Conservation (phyloP, 2,329 filamentous ascomycete species). For the Chrysosphaeria jannelii region DNA sequence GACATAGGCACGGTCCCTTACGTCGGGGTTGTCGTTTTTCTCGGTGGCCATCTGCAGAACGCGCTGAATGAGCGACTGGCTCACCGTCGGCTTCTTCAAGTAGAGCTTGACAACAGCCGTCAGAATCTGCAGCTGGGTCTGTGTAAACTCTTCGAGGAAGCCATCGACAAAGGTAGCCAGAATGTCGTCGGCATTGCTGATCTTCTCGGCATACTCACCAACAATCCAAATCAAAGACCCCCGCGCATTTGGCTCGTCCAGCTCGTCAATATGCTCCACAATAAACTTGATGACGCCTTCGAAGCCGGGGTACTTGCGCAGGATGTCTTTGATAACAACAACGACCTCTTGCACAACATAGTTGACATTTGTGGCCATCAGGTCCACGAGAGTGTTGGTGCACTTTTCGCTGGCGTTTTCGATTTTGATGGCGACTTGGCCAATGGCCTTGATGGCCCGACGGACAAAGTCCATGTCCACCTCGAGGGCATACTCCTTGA, state of each 20-base stretch:
- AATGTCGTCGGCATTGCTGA: conserved; percentile 93
- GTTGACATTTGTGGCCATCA: conserved; percentile 94
- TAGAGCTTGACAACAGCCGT: conserved; percentile 95
- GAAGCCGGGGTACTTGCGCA: conserved; percentile 90
- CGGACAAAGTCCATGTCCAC: conserved; percentile 98
- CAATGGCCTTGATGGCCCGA: conserved; percentile 81
- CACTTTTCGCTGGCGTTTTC: conserved; percentile 85
- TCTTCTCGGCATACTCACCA: conserved; percentile 96
- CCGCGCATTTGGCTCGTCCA: conserved; percentile 78
- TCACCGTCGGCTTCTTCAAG: conserved; percentile 81
- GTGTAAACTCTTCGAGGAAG: conserved; percentile 89
- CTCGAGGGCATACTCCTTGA: conserved; percentile 93
- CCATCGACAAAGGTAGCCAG: conserved; percentile 70
- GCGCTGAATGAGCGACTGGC: conserved; percentile 74
- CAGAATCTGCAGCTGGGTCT: conserved; percentile 94
- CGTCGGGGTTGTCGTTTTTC: conserved; percentile 92
- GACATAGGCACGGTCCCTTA: conserved; percentile 85
- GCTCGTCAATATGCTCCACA: conserved; percentile 85
- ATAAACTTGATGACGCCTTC: conserved; percentile 92
- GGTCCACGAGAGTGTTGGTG: conserved; percentile 70
- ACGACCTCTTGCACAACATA: conserved; percentile 97
- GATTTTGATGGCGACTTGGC: conserved; percentile 96
- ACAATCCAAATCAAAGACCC: conserved; percentile 95
- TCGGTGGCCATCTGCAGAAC: conserved; percentile 77
- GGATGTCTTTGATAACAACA: conserved; percentile 97